phyloP scores from a whole-genome alignment of 1,284 basidiomycete species.

The Ceratobasidium papillatum region DNA sequence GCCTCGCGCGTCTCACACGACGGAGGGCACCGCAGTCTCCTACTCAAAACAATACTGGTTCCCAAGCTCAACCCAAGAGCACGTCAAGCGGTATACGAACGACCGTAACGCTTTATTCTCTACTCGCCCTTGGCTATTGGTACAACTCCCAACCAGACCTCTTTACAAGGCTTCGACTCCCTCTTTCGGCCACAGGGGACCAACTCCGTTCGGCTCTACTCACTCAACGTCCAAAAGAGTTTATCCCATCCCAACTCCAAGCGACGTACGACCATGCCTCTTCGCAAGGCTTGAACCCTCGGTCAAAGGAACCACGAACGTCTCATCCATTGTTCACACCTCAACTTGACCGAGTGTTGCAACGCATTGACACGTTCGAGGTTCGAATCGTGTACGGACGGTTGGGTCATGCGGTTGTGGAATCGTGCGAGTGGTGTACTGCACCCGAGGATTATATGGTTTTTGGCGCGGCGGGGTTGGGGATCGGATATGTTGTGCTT shows the following conservation, averaged over 20 bases:
- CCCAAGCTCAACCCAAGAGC: not conserved
- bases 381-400: slow-evolving; percentile 26
- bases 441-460: slow-evolving; percentile 27
- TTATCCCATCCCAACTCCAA: slow-evolving; percentile 25
- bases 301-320: slow-evolving; percentile 12
- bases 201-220: slow-evolving; percentile 28
- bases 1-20: not conserved
- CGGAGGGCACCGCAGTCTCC: not conserved
- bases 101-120: slow-evolving; percentile 11
- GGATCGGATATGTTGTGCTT: slow-evolving; percentile 26
- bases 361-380: slow-evolving; percentile 37
- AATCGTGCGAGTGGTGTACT: slow-evolving; percentile 35
- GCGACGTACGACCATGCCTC: not conserved
- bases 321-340: slow-evolving; percentile 39
- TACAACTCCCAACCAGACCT: slow-evolving; percentile 35
- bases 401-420: slow-evolving; percentile 25
- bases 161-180: slow-evolving; percentile 32
- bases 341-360: slow-evolving; percentile 24
- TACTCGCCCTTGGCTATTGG: slow-evolving; percentile 16
- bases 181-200: slow-evolving; percentile 18
- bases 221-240: slow-evolving; percentile 32
- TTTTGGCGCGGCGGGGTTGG: slow-evolving; percentile 25
- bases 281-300: not conserved
- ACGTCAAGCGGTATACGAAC: not conserved
- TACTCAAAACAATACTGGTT: not conserved